A percentile compares a stretch with the other conserved stretches of the same genome.
phyloP scores from a whole-genome alignment of 202 grass and related monocot species.

The Zizania palustris region DNA sequence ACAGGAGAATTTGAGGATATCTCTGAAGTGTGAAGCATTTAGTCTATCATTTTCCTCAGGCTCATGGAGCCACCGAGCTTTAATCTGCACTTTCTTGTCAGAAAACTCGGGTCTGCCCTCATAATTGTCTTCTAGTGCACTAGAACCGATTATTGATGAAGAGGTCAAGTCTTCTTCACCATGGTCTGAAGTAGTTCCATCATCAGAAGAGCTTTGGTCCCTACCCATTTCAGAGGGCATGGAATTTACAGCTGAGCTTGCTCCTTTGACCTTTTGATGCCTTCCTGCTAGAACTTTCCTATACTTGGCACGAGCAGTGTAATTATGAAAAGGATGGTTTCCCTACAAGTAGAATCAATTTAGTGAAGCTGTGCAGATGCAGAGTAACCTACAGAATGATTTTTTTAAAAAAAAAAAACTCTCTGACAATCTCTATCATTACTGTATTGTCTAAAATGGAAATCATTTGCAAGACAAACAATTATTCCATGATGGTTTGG shows the following conservation, averaged over 20 bases:
- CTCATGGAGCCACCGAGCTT: constrained; percentile 87
- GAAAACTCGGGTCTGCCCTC: constrained; percentile 38
- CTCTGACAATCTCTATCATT: constrained; percentile 6
- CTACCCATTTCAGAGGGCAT: constrained; percentile 36
- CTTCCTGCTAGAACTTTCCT: constrained; percentile 64
- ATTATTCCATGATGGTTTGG: neutral
- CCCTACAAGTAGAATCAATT: constrained; percentile 50
- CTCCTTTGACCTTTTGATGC: constrained; percentile 41
- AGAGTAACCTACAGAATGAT: constrained; percentile 13
- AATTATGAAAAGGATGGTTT: constrained; percentile 96
- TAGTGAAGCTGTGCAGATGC: constrained; percentile 20
- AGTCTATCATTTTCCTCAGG: constrained; percentile 87
- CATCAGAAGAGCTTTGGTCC: constrained; percentile 43
- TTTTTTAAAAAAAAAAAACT: neutral
- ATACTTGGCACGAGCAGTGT: constrained; percentile 82
- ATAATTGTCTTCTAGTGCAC: constrained; percentile 31
- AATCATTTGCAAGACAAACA: constrained; percentile 2
- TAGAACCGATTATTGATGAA: constrained; percentile 40
- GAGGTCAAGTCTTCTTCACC: constrained; percentile 46
- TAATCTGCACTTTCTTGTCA: constrained; percentile 41
- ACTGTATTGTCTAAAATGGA: neutral
- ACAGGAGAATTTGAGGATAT: constrained; percentile 73
- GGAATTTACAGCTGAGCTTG: constrained; percentile 34
- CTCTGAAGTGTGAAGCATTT: constrained; percentile 86
- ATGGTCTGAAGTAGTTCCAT: constrained; percentile 42